phyloP scores from a whole-genome alignment of 2,329 filamentous ascomycete genomes.

The Emmonsiellopsis sp. region DNA sequence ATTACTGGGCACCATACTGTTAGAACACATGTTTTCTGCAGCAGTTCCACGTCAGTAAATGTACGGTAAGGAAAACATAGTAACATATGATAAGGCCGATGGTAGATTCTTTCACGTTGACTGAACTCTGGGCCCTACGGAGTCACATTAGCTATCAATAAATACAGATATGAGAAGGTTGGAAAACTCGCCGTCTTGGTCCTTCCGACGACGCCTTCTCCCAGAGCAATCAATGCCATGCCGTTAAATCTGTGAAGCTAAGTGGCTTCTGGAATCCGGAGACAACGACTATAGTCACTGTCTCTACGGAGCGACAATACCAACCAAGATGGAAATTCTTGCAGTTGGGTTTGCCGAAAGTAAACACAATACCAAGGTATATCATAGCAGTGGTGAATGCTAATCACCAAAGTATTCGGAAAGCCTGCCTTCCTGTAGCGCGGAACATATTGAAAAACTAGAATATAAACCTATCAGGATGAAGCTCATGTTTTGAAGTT shows the following conservation, averaged over 20 bases:
- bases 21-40: background rate
- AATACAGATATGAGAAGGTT: constrained; percentile 12
- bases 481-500: constrained; percentile 29
- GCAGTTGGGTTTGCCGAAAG: background rate
- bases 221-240: constrained; percentile 52
- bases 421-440: constrained; percentile 18
- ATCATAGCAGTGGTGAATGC: constrained; percentile 9
- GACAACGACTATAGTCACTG: constrained; percentile 38
- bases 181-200: constrained; percentile 16
- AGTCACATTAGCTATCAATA: background rate
- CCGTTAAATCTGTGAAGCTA: constrained; percentile 51
- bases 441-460: constrained; percentile 47
- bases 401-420: constrained; percentile 22
- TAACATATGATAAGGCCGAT: constrained; percentile 10
- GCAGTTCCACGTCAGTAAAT: background rate
- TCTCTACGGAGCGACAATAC: constrained; percentile 45
- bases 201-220: constrained; percentile 46
- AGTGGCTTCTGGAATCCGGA: constrained; percentile 45
- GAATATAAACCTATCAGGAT: constrained; percentile 43
- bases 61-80: constrained; percentile 10
- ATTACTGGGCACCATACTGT: constrained; percentile 27
- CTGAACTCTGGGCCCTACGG: constrained; percentile 8
- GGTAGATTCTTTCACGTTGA: constrained; percentile 6
- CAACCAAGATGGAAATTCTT: constrained; percentile 30
- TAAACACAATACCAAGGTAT: constrained; percentile 8